Evolutionary conservation across 345 rosid genomes (phyloP).

Genomic region (Anastatica hierochuntica): DNA sequence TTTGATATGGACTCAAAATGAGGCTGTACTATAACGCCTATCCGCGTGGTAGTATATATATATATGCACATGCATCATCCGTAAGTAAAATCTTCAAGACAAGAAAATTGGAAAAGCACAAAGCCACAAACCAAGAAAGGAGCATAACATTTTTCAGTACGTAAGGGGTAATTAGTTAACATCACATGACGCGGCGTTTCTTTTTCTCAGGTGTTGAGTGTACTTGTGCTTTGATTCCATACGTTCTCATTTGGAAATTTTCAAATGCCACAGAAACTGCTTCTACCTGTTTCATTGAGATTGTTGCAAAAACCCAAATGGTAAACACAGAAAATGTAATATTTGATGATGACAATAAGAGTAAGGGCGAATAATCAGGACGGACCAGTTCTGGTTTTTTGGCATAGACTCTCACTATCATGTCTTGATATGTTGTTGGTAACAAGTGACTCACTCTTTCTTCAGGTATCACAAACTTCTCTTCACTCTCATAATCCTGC

Average conservation of each 20-base stretch:
- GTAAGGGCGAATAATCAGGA: background rate
- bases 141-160: too few species aligned
- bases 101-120: background rate
- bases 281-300: constrained; percentile 52
- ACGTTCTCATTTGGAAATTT: constrained; percentile 73
- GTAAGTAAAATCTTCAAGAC: constrained; percentile 1
- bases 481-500: constrained; percentile 76
- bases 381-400: constrained; percentile 87
- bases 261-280: constrained; percentile 83
- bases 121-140: too few species aligned
- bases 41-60: constrained; percentile 1
- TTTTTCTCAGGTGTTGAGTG: constrained; percentile 86
- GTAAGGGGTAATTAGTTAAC: background rate
- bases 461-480: constrained; percentile 64
- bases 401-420: constrained; percentile 86
- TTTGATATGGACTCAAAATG: background rate
- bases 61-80: background rate
- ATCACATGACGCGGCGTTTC: constrained; percentile 49
- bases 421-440: constrained; percentile 75
- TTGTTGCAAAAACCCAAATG: background rate
- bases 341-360: background rate
- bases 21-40: background rate
- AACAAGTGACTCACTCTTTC: constrained; percentile 79
- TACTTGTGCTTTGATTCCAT: constrained; percentile 79
- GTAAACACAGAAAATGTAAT: background rate